phyloP scores from a whole-genome alignment of 208 protist species.

The Tetramitus jugosus region DNA sequence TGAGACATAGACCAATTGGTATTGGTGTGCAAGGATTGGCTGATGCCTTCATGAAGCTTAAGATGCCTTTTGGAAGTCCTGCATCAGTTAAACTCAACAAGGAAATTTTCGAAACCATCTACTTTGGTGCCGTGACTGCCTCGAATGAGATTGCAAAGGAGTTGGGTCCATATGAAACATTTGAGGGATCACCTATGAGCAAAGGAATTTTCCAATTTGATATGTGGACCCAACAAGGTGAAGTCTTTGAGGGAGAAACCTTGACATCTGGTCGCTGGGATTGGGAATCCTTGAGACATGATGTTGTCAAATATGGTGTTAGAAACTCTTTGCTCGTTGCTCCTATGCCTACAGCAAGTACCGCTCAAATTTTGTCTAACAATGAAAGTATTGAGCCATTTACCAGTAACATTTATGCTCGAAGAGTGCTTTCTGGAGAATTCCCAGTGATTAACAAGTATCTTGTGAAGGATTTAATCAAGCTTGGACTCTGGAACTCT shows the following conservation, averaged over 20 bases:
- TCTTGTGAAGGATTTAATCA: conserved; percentile 87
- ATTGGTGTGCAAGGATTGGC: conserved; percentile 97
- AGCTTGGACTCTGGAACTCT: conserved; percentile 79
- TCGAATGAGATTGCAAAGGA: conserved; percentile 75
- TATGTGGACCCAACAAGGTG: conserved; percentile 83
- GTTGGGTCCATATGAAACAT: conserved; percentile 87
- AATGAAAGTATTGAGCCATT: conserved; percentile 99
- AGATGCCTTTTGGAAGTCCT: conserved; percentile 81
- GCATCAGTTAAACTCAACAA: conserved; percentile 86
- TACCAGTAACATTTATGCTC: conserved; percentile 97
- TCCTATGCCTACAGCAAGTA: conserved; percentile 99
- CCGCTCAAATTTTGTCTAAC: conserved; percentile 98
- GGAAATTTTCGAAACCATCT: conserved; percentile 99
- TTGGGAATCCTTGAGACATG: conserved; percentile 79
- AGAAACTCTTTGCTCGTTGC: conserved; percentile 96
- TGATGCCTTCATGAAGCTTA: conserved; percentile 89
- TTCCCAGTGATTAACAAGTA: conserved; percentile 98
- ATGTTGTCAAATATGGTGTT: conserved; percentile 78
- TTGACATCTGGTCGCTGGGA: conserved; percentile 66
- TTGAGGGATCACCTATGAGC: conserved; percentile 79
- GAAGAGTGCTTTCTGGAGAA: conserved; percentile 94
- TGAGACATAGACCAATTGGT: conserved; percentile 93
- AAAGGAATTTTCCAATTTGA: conserved; percentile 97
- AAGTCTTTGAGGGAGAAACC: not conserved
- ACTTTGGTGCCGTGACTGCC: conserved; percentile 84